Evolutionary conservation across 257 asterid genomes (phyloP).

Genomic region (Solanum sejunctum): DNA sequence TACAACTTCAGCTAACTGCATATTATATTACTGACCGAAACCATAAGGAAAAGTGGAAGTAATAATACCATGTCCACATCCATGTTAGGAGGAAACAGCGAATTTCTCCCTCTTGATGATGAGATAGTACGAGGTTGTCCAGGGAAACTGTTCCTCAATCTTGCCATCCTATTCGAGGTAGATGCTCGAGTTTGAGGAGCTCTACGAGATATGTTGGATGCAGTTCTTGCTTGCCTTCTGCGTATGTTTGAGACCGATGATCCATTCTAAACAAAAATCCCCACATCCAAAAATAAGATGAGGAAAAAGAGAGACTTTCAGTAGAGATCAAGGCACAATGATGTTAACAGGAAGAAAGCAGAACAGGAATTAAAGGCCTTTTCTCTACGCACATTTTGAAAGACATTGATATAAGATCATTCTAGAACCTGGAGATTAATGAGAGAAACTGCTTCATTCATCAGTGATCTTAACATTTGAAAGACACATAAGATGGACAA

Average conservation of each 20-base stretch:
- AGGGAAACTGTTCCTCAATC: conserved; percentile 63
- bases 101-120: conserved; percentile 9
- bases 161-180: conserved; percentile 38
- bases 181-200: conserved; percentile 33
- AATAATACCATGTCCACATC: conserved; percentile 63
- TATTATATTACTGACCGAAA: not conserved
- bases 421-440: not conserved
- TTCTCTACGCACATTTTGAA: not conserved
- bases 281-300: not conserved
- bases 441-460: not conserved
- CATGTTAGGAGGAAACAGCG: conserved; percentile 68
- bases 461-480: not conserved
- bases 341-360: not conserved
- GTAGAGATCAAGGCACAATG: not conserved
- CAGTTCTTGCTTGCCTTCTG: conserved; percentile 33
- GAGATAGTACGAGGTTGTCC: conserved; percentile 50
- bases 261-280: conserved; percentile 33
- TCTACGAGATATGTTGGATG: conserved; percentile 30
- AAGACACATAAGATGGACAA: not conserved
- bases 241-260: conserved; percentile 17
- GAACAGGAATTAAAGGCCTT: not conserved
- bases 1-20: not conserved
- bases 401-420: not conserved
- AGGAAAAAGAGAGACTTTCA: not conserved
- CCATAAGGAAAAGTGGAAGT: not conserved